Percentiles rank a stretch among this genome's conserved stretches.
Evolutionary conservation across 192 early-diverging fungal species (phyloP).

Genomic region (Spinellus fusiger): DNA sequence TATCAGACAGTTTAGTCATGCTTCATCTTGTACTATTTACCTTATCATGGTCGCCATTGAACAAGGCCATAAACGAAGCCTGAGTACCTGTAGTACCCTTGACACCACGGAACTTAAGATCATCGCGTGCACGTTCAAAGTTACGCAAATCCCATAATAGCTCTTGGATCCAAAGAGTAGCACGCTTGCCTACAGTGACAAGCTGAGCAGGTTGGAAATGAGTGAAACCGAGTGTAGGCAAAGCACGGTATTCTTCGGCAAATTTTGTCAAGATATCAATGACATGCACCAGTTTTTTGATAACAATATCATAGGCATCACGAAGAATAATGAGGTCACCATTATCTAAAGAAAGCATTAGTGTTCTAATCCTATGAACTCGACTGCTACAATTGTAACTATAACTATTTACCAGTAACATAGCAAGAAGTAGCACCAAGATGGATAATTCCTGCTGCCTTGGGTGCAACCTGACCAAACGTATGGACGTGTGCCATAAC

Average conservation of each 20-base stretch:
- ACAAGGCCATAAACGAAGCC: slow-evolving; percentile 93
- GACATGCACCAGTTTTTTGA: slow-evolving; percentile 81
- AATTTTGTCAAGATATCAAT: slow-evolving; percentile 77
- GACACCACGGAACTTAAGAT: slow-evolving; percentile 90
- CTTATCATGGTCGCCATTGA: slow-evolving; percentile 90
- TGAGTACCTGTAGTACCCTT: slow-evolving; percentile 99
- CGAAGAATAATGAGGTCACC: slow-evolving; percentile 97
- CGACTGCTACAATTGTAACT: no score
- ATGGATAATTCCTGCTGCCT: slow-evolving; percentile 93
- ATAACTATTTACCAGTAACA: slow-evolving; percentile 75
- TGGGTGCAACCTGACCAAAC: slow-evolving; percentile 79
- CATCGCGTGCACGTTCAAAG: slow-evolving; percentile 78
- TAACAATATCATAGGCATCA: slow-evolving; percentile 87
- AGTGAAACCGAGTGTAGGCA: slow-evolving; percentile 96
- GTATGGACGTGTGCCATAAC: slow-evolving; percentile 99
- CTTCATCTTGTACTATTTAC: slow-evolving; percentile 4
- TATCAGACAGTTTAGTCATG: not conserved
- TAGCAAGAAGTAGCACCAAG: slow-evolving; percentile 98
- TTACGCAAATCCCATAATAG: slow-evolving; percentile 95
- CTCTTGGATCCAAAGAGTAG: slow-evolving; percentile 95
- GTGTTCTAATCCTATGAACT: no score
- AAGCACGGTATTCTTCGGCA: slow-evolving; percentile 69
- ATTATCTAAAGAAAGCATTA: slow-evolving; percentile 61
- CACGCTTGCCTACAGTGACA: slow-evolving; percentile 97
- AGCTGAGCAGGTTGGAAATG: slow-evolving; percentile 99